Base-by-base conservation (phyloP, 768 basidiomycete genomes). In the Suillus subluteus region DNA sequence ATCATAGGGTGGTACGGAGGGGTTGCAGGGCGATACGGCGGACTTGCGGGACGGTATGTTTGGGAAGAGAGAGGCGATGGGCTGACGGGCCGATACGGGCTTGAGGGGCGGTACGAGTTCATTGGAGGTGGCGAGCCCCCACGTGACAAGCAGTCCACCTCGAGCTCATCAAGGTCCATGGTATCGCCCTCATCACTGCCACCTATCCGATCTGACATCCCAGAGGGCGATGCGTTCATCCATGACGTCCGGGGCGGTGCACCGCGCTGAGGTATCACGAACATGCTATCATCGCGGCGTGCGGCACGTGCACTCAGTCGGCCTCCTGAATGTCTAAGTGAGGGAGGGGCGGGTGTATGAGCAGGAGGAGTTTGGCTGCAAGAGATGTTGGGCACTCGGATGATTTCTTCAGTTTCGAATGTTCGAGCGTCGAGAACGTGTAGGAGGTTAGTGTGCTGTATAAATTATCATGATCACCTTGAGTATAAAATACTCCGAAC, bases 371-470 rank as follows among this genome's bases (percentile, higher is more conserved):
- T 9, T 66, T n/a, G 38, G 66, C 66, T 12, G 71, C 67, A 50
- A 59, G 62, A 18, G 70, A 63, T 41, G 59, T 26, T 61, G 66
- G 48, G 68, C 67, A 62, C 61, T 63, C 82, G 85, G 23, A 93
- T 75, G 21, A 90, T 83, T 67, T 92, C 88, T 68, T 91, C 89
- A 7, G 85, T 86, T 73, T 94, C 89, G 71, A 96, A 96, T 0
- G 94, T 96, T 55, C 88, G 84, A 4, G 95, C 94, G 73, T 98
- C 96, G 59, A 97, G 81, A 65, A 96, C 82, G 72, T 98, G 96
- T 9, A 97, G 75, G 44, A 91, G 77, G 38, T 86, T 90, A 2
- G 92, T 92, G 74, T 97, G 95, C 92, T 96, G 70, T 26, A 21
- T 58, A 23, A 26, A 58, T 59, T 15, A 67, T 76, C 30, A 71